Evolutionary conservation across 345 rosid species (phyloP).

Genomic region (Diplotaxis tenuifolia): DNA sequence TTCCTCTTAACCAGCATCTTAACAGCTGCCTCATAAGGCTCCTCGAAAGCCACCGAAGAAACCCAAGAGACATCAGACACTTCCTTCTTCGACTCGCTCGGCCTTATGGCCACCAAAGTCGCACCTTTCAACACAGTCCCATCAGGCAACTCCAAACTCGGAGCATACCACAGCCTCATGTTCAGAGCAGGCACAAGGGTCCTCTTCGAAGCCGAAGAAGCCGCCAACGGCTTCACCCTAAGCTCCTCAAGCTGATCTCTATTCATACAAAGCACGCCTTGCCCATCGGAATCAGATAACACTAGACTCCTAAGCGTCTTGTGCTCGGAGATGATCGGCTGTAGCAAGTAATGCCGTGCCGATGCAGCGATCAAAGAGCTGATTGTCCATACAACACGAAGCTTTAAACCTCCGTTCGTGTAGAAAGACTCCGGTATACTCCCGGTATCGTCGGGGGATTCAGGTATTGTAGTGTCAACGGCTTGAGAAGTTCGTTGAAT

Average conservation of each 20-base stretch:
- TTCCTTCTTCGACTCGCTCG: conserved; percentile 73
- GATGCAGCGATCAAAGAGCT: conserved; percentile 95
- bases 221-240: conserved; percentile 83
- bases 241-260: conserved; percentile 89
- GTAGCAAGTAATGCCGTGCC: conserved; percentile 85
- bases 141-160: conserved; percentile 71
- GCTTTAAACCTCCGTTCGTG: conserved; percentile 85
- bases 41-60: conserved; percentile 65
- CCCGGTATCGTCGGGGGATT: conserved; percentile 63
- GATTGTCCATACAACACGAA: conserved; percentile 95
- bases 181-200: conserved; percentile 88
- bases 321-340: conserved; percentile 85
- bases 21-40: conserved; percentile 80
- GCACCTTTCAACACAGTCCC: conserved; percentile 87
- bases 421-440: conserved; percentile 95
- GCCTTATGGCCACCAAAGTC: conserved; percentile 88
- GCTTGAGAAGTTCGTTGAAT: conserved; percentile 27
- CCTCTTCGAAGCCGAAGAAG: conserved; percentile 95
- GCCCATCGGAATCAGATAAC: conserved; percentile 78
- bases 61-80: conserved; percentile 74
- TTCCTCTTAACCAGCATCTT: conserved; percentile 86
- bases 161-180: conserved; percentile 98
- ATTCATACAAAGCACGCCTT: conserved; percentile 92
- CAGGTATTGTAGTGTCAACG: conserved; percentile 29
- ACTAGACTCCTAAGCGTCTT: conserved; percentile 83